Evolutionary conservation across 2,329 filamentous ascomycete genomes (phyloP).

Genomic region (Fusarium bactridioides): DNA sequence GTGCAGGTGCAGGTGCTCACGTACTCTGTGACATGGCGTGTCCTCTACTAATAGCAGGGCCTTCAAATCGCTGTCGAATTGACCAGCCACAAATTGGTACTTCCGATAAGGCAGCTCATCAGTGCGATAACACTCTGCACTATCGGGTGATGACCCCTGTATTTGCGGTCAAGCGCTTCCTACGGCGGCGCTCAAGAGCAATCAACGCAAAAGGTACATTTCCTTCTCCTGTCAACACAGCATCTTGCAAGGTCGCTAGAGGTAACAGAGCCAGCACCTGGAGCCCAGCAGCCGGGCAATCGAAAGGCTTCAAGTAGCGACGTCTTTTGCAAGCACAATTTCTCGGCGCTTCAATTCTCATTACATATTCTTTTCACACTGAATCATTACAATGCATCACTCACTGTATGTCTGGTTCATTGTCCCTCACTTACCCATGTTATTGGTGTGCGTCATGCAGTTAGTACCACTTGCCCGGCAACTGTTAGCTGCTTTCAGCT

Average conservation of each 20-base stretch:
- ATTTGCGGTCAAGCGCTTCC: no score
- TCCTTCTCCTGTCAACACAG: not conserved
- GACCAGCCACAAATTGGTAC: not conserved
- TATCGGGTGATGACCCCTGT: not conserved
- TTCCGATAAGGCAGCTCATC: not conserved
- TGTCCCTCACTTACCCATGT: not conserved
- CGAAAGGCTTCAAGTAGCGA: not conserved
- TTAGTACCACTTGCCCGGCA: not conserved
- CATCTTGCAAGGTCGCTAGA: not conserved
- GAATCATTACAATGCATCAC: not conserved
- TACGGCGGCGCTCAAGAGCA: not conserved
- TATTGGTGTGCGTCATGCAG: no score
- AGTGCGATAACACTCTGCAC: not conserved
- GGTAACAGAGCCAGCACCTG: not conserved
- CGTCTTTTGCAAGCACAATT: not conserved
- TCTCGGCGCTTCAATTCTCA: not conserved
- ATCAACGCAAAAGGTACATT: not conserved
- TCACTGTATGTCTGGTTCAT: no score
- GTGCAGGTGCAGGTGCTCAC: not conserved
- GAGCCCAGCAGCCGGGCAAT: not conserved
- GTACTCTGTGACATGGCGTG: not conserved
- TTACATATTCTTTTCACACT: no score
- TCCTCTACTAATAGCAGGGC: not conserved
- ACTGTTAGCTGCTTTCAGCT: not conserved
- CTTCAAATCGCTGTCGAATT: not conserved